Base-by-base conservation (phyloP, 148 eudicot genomes). In the Cornus controversa region DNA sequence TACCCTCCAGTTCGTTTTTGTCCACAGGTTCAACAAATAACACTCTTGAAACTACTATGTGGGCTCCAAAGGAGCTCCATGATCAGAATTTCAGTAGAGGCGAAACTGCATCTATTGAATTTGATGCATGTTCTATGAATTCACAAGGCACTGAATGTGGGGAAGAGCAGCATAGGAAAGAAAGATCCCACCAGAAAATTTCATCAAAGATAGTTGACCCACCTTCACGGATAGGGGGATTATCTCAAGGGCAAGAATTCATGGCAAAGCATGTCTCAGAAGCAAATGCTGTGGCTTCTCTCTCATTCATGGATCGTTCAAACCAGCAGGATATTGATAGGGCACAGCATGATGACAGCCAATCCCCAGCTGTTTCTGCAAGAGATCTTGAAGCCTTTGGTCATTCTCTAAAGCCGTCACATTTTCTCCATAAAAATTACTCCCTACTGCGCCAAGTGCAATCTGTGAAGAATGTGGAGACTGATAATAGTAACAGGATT, bases 341-440 rank as follows among this genome's bases (percentile, higher is more conserved):
- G 24, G 78, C 73, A 60, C 54, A 62, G 42, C 75, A 42, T 63
- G 75, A 23, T 65, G 79, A 65, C 72, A 70, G 58, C 23, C 78
- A 63, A 67, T 15, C 70, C 4, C 62, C 70, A 18, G 40, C 64
- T 47, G 75, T 70, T 70, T 69, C 79, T 66, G 83, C 66, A 23
- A 71, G 69, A 73, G 84, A 84, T 53, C 31, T 84, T 60, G 83
- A 83, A 80, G 84, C 79, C 36, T 87, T 87, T 80, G 84, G 85
- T 74, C 84, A 79, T 72, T 80, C 84, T 68, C 63, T 87, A 63
- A 80, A 74, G 73, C 82, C 84, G 6, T 79, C 78, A 14, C n/a
- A 79, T 66, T 18, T 60, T 60, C 71, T 45, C 4, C 23, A 62
- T 16, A 82, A 74, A 75, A 53, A 66, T 42, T 64, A 67, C 50